Conservation (phyloP, 192 early-diverging fungal species). For the Backusella liffmaniae region DNA sequence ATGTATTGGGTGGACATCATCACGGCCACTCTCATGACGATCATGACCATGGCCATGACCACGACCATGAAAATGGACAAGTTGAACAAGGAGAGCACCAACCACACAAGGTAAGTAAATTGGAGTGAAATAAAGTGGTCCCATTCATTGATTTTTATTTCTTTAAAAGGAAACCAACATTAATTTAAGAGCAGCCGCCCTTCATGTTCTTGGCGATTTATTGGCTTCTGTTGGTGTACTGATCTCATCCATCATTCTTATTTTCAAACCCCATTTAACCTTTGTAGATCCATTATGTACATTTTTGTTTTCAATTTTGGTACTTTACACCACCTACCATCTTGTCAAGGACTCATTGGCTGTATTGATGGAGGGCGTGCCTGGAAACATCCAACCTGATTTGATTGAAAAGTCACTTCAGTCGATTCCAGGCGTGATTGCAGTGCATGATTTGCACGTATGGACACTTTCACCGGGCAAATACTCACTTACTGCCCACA, state of each 20-base stretch:
- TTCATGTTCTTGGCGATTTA: constrained; percentile 85
- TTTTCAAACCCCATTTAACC: constrained; percentile 53
- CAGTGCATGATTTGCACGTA: constrained; percentile 56
- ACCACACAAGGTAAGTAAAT: not conserved
- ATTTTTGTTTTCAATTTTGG: constrained; percentile 76
- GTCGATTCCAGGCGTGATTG: constrained; percentile 43
- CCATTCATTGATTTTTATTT: not conserved
- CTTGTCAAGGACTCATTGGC: constrained; percentile 62
- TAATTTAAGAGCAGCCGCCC: constrained; percentile 68
- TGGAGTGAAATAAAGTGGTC: not conserved
- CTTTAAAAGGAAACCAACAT: constrained; percentile 46
- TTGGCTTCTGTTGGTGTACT: constrained; percentile 75
- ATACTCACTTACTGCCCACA: constrained; percentile 35
- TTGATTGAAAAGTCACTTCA: constrained; percentile 40
- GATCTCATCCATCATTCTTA: constrained; percentile 69
- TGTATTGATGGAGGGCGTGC: constrained; percentile 77
- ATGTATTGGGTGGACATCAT: constrained; percentile 54
- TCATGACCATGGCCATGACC: constrained; percentile 30
- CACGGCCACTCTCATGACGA: constrained; percentile 44
- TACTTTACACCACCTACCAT: constrained; percentile 66
- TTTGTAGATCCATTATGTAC: constrained; percentile 82
- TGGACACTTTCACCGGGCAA: constrained; percentile 59
- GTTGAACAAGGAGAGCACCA: not conserved
- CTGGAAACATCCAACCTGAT: constrained; percentile 48
- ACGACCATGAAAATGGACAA: constrained; percentile 26